A percentile compares a stretch with the other conserved stretches of the same genome.
Conservation (phyloP, 116 monocot genomes). For the Cymodocea nodosa region DNA sequence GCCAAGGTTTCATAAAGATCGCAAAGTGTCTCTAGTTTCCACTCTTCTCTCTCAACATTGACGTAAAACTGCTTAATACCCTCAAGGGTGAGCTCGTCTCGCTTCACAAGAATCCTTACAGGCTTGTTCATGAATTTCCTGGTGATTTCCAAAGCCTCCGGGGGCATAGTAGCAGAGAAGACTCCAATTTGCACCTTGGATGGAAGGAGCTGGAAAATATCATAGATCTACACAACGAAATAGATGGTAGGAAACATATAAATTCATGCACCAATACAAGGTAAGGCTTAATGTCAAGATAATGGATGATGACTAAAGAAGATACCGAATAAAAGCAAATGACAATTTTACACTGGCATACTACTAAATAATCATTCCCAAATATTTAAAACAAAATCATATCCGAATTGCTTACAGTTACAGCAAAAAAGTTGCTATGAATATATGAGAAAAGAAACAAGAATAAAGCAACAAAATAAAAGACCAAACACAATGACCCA, state of each 20-base stretch:
- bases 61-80: constrained; percentile 82
- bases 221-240: constrained; percentile 14
- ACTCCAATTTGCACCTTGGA: constrained; percentile 18
- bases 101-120: constrained; percentile 34
- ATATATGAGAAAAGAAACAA: no score
- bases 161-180: constrained; percentile 22
- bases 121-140: constrained; percentile 27
- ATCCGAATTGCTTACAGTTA: no score
- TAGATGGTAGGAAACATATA: no score
- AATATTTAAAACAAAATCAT: no score
- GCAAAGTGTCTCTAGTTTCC: constrained; percentile 40
- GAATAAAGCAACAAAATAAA: no score
- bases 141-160: constrained; percentile 19
- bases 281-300: no score
- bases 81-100: constrained; percentile 57
- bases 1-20: constrained; percentile 24
- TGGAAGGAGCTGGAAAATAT: constrained; percentile 24
- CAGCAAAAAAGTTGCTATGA: no score
- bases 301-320: no score
- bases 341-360: no score
- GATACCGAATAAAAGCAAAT: no score
- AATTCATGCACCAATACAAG: neutral
- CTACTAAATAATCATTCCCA: no score
- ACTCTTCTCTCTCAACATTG: constrained; percentile 61
- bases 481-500: no score